Conservation (phyloP, 2,329 filamentous ascomycete genomes). For the Peltaster fructicola region DNA sequence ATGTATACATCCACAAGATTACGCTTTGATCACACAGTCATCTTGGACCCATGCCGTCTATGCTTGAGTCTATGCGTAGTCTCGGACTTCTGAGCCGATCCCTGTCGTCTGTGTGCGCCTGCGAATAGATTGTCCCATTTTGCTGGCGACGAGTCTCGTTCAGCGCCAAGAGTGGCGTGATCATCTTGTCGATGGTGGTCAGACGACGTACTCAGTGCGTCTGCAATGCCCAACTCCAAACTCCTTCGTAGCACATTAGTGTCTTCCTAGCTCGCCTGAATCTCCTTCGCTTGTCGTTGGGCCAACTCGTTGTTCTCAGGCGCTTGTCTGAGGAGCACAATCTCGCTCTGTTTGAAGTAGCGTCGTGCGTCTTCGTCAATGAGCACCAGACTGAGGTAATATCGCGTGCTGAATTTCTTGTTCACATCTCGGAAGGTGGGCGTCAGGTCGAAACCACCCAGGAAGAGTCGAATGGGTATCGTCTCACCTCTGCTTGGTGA, state of each 20-base stretch:
- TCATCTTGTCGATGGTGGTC: too few relatives aligned
- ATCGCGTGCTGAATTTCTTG: constrained; percentile 98
- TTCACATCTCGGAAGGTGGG: constrained; percentile 98
- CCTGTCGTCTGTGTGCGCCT: constrained; percentile 3
- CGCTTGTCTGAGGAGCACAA: constrained; percentile 78
- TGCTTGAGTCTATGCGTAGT: constrained; percentile 3
- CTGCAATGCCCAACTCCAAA: constrained; percentile 7
- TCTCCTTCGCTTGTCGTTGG: constrained; percentile 28
- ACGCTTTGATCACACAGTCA: not conserved
- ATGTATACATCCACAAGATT: not conserved
- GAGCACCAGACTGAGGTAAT: constrained; percentile 79
- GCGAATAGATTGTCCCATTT: too few relatives aligned
- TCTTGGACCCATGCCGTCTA: not conserved
- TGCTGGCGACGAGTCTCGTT: too few relatives aligned
- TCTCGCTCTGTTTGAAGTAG: constrained; percentile 99
- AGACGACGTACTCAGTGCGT: too few relatives aligned
- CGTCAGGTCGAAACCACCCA: constrained; percentile 92
- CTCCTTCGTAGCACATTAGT: constrained; percentile 15
- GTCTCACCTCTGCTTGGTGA: constrained; percentile 90
- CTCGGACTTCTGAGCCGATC: not conserved
- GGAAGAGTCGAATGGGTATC: constrained; percentile 90
- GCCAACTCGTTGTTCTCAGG: constrained; percentile 32
- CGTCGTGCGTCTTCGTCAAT: constrained; percentile 60
- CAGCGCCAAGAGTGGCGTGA: too few relatives aligned
- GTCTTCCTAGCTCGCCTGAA: constrained; percentile 19